Evolutionary conservation across 768 basidiomycete genomes (phyloP).

Genomic region (Boletus tylopilopsis): DNA sequence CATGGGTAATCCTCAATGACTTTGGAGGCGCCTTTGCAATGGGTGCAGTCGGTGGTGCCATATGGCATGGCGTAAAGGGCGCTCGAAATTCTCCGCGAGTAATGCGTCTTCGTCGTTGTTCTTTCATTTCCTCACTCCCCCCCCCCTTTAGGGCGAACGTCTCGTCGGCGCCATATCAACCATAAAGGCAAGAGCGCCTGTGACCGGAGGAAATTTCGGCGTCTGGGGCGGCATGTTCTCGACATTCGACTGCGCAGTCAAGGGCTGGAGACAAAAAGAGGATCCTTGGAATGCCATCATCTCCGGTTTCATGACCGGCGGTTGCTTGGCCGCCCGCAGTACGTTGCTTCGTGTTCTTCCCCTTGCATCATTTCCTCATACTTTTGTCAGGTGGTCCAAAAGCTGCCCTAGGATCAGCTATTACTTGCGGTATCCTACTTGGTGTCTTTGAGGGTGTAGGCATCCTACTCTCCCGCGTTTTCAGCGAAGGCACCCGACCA

Average conservation of each 20-base stretch:
- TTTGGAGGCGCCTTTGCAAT: conserved; percentile 97
- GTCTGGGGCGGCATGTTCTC: conserved; percentile 99
- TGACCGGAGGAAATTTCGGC: conserved; percentile 96
- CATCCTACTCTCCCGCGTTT: conserved; percentile 84
- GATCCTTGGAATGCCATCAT: conserved; percentile 99
- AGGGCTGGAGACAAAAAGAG: conserved; percentile 95
- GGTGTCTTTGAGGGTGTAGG: conserved; percentile 96
- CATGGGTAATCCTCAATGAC: conserved; percentile 98
- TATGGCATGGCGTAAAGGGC: conserved; percentile 99
- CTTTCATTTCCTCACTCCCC: neutral
- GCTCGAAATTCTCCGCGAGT: conserved; percentile 95
- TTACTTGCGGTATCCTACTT: conserved; percentile 93
- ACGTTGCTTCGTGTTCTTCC: conserved; percentile 33
- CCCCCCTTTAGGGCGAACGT: conserved; percentile 75
- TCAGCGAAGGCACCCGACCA: conserved; percentile 79
- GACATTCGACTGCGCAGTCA: conserved; percentile 96
- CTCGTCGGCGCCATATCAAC: conserved; percentile 91
- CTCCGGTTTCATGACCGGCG: conserved; percentile 98
- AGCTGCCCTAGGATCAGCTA: conserved; percentile 86
- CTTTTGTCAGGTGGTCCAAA: conserved; percentile 77
- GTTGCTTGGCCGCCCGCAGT: conserved; percentile 92
- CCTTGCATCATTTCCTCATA: conserved; percentile 5
- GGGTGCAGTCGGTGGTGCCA: conserved; percentile 96
- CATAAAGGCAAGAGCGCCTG: conserved; percentile 97
- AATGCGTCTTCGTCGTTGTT: conserved; percentile 25